Evolutionary conservation across 768 basidiomycete genomes (phyloP), one percentile per base, ranked within the genome.

Genomic region (Mycena albidolilacea): DNA sequence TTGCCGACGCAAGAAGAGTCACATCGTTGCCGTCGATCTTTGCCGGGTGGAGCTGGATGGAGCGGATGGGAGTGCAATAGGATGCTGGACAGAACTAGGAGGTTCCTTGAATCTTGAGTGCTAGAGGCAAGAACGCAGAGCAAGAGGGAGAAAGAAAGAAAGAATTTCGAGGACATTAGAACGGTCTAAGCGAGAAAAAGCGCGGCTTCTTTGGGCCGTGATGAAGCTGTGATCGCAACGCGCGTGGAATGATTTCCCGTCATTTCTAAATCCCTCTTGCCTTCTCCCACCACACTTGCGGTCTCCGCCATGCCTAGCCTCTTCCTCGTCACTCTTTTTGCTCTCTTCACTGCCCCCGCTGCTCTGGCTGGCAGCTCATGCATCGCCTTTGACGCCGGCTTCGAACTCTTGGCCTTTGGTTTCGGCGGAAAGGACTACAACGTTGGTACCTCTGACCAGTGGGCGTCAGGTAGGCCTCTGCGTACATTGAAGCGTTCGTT

Each of bases 371-470:
- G 86, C 2, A 81, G 83, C 19, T 86, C 91, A 5, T 97, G 96
- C 79, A 85, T 96, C 48, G 88, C 92, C 23, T 97, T 97, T 79
- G 96, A 97, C 79, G 78, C 86, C 54, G 84, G 82, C 77, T 96
- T 92, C 91, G 95, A 97, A 81, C 88, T 98, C 64, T 90, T 95
- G 64, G 94, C 92, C 23, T 95, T 98, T 80, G 95, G 94, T 67
- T 89, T 95, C 72, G 89, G 92, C 68, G 92, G 91, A 70, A 92
- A 94, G 78, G 97, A 98, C 81, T 97, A 93, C 85, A 91, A 89
- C 76, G 91, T 94, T 62, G 95, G 96, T 14, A 84, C 89, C 5
- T 90, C 91, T 77, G 86, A 87, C 76, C 85, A 88, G 6, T 98
- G 95, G 95, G 79, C 84, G 19, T 85, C 82, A 73, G 85, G 87